Conservation (phyloP, 78 protist genomes). For the Dictyostelium discoideum region dicty_2.7 NC_007089.4:6251501-6252000, state of each 20-base stretch:
- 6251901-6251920: background rate
- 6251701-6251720: conserved; percentile 28
- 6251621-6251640: conserved; percentile 46
- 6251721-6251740: conserved; percentile 12
- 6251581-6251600: background rate
- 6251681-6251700: background rate
- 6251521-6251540: background rate
- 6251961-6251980: background rate
- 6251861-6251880: background rate
- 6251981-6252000: conserved; percentile 2
- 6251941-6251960: background rate
- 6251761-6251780: conserved; percentile 29
- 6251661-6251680: background rate
- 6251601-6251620: conserved; percentile 30
- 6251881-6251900: background rate
- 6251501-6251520: background rate
- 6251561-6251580: background rate
- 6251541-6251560: conserved; percentile 9
- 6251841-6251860: conserved; percentile 9
- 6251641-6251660: conserved; percentile 44
- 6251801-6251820: conserved; percentile 43
- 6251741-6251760: conserved; percentile 36
- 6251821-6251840: conserved; percentile 14
- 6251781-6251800: conserved; percentile 52
- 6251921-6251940: background rate